Conservation (phyloP, 371 early-diverging fungal genomes). For the Encephalitozoon hellem region DNA sequence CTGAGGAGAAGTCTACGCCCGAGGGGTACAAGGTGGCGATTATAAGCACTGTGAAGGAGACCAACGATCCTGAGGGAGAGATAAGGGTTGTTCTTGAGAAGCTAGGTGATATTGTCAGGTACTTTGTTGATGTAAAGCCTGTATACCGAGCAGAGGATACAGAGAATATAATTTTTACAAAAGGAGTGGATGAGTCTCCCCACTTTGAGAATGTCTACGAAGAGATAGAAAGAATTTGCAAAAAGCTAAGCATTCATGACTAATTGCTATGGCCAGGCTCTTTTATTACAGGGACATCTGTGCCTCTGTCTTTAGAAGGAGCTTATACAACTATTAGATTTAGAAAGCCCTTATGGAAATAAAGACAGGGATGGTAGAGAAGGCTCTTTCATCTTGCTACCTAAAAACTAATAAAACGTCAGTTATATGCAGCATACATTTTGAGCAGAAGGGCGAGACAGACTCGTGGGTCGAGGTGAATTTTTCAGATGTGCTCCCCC, state of each 20-base stretch:
- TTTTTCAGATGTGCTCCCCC: background rate
- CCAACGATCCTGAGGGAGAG: conserved; percentile 25
- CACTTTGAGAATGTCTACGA: conserved; percentile 93
- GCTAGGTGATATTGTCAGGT: conserved; percentile 41
- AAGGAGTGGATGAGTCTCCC: conserved; percentile 88
- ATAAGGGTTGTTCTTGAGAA: conserved; percentile 23
- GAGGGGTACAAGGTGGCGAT: conserved; percentile 58
- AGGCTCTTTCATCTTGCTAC: background rate
- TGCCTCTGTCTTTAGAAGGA: background rate
- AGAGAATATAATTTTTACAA: conserved; percentile 72
- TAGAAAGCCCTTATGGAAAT: conserved; percentile 11
- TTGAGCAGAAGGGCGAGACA: conserved; percentile 13
- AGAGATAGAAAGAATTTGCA: conserved; percentile 62
- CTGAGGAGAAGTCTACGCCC: conserved; percentile 52
- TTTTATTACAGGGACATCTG: no score
- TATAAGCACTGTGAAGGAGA: conserved; percentile 57
- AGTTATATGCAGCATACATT: background rate
- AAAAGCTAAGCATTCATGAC: background rate
- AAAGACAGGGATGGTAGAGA: background rate
- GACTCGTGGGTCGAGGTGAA: background rate
- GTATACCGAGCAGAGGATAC: conserved; percentile 47
- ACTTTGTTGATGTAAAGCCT: conserved; percentile 39
- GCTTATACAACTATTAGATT: background rate
- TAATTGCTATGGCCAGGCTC: background rate
- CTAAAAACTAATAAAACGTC: background rate